Base-by-base conservation (phyloP, 495 filamentous ascomycete species). In the Pyrenopolyporus hunteri region DNA sequence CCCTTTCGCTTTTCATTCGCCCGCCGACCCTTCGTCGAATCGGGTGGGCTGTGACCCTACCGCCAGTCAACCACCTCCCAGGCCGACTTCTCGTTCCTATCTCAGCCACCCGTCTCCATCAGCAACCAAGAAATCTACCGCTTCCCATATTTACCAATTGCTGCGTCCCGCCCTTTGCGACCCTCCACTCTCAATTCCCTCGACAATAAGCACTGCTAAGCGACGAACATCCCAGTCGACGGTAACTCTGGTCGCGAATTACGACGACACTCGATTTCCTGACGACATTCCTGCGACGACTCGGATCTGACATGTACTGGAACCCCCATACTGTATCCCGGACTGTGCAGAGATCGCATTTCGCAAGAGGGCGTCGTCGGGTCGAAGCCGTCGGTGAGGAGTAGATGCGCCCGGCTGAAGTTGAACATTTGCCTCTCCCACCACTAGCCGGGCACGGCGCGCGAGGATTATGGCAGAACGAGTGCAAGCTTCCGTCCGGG, bases 401-500 rank as follows among this genome's bases (percentile, higher is more conserved):
- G 59, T 69, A 67, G 63, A 67, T 71, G 66, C 59, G 66, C 62
- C 57, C 40, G 59, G 52, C 55, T 57, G 45, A 59, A 52, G 48
- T 42, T 55, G 42, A 57, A 43, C 26, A 31, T 60, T 36, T 50
- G 33, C 51, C 43, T 48, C 42, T 57, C 43, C 47, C 26, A 57
- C 53, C 63, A 51, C 63, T 56, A 56, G 47, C 46, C 48, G 61
- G 52, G 29, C 37, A 56, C 53, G 44, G 60, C 62, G 58, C 71
- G 63, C 62, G 68, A 58, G 60, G 25, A 70, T 63, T 19, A 71
- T 71, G 69, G 53, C 63, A 43, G 69, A 71, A 39, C 84, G 74
- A 72, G 89, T 93, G 85, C 83, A 91, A 73, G 93, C 93, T 73
- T 93, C 89, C 74, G 94, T 98, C 78, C 90, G 95, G 81, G 91